Percentiles rank a stretch among this genome's conserved stretches.
Evolutionary conservation across 495 filamentous ascomycete species (phyloP).

Genomic region (Talaromyces adpressus): DNA sequence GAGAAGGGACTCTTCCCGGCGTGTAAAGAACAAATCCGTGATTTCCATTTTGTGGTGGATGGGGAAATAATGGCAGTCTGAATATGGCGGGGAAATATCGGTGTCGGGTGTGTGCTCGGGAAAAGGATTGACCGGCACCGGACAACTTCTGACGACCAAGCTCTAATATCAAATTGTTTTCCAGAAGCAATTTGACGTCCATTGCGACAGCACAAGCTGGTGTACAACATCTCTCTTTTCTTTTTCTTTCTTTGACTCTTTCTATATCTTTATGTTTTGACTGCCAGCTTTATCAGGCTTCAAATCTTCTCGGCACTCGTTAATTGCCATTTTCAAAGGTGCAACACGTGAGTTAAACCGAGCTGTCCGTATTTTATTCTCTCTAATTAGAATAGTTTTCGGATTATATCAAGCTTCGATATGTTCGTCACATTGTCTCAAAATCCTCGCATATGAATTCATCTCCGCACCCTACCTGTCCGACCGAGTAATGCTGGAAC

Average conservation of each 20-base stretch:
- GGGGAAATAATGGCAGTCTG: constrained; percentile 1
- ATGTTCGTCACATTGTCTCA: background rate
- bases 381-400: background rate
- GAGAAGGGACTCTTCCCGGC: constrained; percentile 72
- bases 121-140: constrained; percentile 29
- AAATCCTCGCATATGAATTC: background rate
- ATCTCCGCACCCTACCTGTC: constrained; percentile 29
- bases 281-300: background rate
- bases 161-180: constrained; percentile 1
- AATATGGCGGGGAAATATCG: constrained; percentile 15
- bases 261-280: background rate
- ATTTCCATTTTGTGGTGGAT: constrained; percentile 64
- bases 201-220: background rate
- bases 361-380: background rate
- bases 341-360: background rate
- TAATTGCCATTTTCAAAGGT: background rate
- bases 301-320: background rate
- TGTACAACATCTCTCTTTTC: background rate
- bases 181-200: background rate
- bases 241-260: background rate
- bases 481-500: constrained; percentile 73
- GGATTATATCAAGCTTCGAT: background rate
- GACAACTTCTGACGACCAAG: constrained; percentile 5
- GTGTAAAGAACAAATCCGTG: constrained; percentile 71
- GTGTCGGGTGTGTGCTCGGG: constrained; percentile 31